These are phyloP conservation scores for Tylopilus felleus DNA, from an alignment of 768 basidiomycete species.

Conservation along the genomic window DNA sequence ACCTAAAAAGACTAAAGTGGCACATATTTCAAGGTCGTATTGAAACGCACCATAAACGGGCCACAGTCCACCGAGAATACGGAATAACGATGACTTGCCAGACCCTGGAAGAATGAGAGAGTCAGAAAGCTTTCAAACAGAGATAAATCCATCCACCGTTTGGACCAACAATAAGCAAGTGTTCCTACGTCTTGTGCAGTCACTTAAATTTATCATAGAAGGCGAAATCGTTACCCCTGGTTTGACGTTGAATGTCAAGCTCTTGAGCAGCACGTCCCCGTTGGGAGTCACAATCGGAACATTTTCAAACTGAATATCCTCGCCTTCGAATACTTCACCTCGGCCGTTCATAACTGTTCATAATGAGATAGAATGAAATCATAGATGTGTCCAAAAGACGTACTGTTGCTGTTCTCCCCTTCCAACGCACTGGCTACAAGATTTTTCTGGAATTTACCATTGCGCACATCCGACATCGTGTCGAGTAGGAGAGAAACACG, in stretches of 20 bases:
- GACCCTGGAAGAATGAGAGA: constrained; percentile 47
- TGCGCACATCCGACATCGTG: constrained; percentile 82
- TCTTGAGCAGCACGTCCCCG: constrained; percentile 84
- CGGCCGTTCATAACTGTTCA: constrained; percentile 70
- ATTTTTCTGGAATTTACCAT: constrained; percentile 85
- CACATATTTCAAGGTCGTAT: neutral
- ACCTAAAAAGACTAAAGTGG: constrained; percentile 28
- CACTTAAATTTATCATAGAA: neutral
- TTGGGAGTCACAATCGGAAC: constrained; percentile 97
- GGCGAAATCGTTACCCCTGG: constrained; percentile 55
- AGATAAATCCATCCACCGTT: constrained; percentile 56
- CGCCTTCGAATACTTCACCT: constrained; percentile 77
- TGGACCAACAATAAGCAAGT: constrained; percentile 89
- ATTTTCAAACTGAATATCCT: constrained; percentile 87
- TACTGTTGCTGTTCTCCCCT: constrained; percentile 75
- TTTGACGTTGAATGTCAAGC: constrained; percentile 84
- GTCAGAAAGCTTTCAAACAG: neutral
- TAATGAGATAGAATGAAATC: neutral
- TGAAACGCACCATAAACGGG: constrained; percentile 52
- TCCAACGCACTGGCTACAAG: constrained; percentile 71
- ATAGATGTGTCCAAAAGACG: constrained; percentile 24
- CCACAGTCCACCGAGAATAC: constrained; percentile 97
- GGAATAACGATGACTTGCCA: constrained; percentile 88
- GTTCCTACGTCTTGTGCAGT: constrained; percentile 53
- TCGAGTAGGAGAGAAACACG: constrained; percentile 86